Percentiles rank a stretch among this genome's conserved stretches.
Conservation (phyloP, 805 yeast species). For the Saturnispora sanitii region DNA sequence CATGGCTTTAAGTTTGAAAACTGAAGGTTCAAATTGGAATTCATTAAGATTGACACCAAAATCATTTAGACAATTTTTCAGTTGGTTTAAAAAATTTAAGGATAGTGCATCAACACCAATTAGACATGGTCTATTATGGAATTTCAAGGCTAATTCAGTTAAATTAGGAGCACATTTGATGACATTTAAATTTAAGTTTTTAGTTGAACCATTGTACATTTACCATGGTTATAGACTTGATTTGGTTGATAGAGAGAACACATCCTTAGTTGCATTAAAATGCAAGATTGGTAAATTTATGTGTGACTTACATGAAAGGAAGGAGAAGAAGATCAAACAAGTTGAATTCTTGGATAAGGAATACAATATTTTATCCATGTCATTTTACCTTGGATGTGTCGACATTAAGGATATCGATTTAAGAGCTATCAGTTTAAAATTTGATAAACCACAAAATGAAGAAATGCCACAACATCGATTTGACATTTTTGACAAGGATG, state of each 20-base stretch:
- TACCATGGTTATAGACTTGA: constrained; percentile 57
- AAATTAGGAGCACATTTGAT: constrained; percentile 68
- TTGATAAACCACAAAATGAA: constrained; percentile 16
- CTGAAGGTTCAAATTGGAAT: constrained; percentile 36
- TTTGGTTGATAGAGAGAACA: constrained; percentile 30
- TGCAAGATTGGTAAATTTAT: constrained; percentile 43
- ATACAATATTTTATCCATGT: constrained; percentile 45
- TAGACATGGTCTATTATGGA: constrained; percentile 62
- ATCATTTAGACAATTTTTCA: constrained; percentile 51
- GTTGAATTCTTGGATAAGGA: constrained; percentile 41
- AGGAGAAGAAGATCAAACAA: constrained; percentile 36
- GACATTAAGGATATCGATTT: constrained; percentile 47
- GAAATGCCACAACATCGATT: constrained; percentile 8
- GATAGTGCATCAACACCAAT: constrained; percentile 60
- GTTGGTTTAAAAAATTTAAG: constrained; percentile 81
- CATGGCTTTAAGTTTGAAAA: constrained; percentile 42
- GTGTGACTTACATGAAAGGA: constrained; percentile 56
- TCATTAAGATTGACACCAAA: constrained; percentile 66
- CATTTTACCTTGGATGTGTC: constrained; percentile 53
- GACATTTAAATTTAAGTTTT: constrained; percentile 69
- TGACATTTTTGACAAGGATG: constrained; percentile 42
- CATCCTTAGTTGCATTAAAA: constrained; percentile 55
- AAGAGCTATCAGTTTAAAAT: constrained; percentile 42
- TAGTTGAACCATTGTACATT: constrained; percentile 59
- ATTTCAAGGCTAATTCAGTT: constrained; percentile 39